phyloP scores from a whole-genome alignment of 345 rosid species.

The Abelmoschus esculentus region DNA sequence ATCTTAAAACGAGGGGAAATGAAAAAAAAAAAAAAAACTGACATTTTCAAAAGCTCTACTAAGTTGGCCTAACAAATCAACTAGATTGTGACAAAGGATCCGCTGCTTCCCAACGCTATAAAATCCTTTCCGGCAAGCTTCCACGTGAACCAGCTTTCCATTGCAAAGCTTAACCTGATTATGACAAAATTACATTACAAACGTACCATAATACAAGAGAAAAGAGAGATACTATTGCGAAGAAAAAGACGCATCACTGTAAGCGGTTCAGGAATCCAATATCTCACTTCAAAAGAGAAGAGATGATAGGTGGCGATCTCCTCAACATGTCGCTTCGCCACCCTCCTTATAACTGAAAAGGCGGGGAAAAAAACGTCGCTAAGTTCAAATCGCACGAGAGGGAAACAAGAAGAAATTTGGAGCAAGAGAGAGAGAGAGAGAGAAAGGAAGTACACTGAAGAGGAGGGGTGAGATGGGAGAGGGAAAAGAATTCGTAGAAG shows the following conservation, averaged over 20 bases:
- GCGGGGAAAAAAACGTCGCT: neutral
- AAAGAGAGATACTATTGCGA: neutral
- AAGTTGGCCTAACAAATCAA: slow-evolving; percentile 84
- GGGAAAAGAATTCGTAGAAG: slow-evolving; percentile 92
- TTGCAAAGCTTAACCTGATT: slow-evolving; percentile 88
- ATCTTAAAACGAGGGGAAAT: no score
- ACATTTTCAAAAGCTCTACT: slow-evolving; percentile 90
- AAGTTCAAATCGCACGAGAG: slow-evolving; percentile 7
- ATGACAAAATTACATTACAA: neutral
- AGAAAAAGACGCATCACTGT: neutral
- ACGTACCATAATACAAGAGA: neutral
- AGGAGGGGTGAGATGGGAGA: slow-evolving; percentile 86
- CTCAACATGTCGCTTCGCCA: slow-evolving; percentile 40
- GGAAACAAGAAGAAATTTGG: neutral
- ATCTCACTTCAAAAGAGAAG: slow-evolving; percentile 73
- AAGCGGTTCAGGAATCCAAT: neutral
- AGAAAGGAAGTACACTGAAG: slow-evolving; percentile 55
- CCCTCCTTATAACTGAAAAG: slow-evolving; percentile 57
- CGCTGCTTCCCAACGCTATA: slow-evolving; percentile 66
- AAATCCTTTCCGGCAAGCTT: slow-evolving; percentile 76
- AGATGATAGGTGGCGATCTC: slow-evolving; percentile 65
- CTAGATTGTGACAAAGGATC: slow-evolving; percentile 72
- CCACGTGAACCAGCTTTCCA: slow-evolving; percentile 81
- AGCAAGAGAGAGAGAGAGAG: neutral
- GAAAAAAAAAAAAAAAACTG: slow-evolving; percentile 14